Percentiles rank a stretch among this genome's conserved stretches.
phyloP scores from a whole-genome alignment of 163 green algal species.

The Volvox carteri region DNA sequence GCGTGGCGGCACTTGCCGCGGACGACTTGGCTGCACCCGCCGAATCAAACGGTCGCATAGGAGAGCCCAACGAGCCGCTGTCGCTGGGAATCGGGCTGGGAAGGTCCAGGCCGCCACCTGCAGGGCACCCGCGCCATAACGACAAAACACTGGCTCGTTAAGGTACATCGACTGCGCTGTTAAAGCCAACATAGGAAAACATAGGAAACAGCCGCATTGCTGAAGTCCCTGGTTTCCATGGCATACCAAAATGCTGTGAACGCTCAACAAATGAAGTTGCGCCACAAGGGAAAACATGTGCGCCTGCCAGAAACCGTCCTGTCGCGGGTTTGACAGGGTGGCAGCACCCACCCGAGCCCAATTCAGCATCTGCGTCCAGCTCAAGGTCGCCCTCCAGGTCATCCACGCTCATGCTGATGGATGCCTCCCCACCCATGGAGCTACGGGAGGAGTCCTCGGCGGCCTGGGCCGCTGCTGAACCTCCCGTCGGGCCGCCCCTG shows the following conservation, averaged over 20 bases:
- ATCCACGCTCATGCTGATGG: constrained; percentile 48
- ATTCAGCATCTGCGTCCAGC: neutral
- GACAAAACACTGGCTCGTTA: too few relatives aligned
- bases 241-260: too few relatives aligned
- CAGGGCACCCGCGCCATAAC: neutral
- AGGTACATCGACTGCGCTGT: too few relatives aligned
- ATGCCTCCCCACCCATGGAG: neutral
- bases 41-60: constrained; percentile 3
- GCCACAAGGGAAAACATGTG: too few relatives aligned
- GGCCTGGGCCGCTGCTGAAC: neutral
- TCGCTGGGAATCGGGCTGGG: constrained; percentile 50
- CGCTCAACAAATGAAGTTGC: too few relatives aligned
- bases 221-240: too few relatives aligned
- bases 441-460: neutral
- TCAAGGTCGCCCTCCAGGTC: constrained; percentile 49
- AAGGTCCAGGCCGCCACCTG: constrained; percentile 31
- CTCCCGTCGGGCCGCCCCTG: neutral
- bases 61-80: constrained; percentile 29
- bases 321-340: too few relatives aligned
- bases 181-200: too few relatives aligned
- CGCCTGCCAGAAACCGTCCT: too few relatives aligned
- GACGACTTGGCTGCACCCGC: constrained; percentile 36
- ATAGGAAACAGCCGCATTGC: too few relatives aligned
- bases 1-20: neutral
- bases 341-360: neutral